Conservation (phyloP, 768 basidiomycete genomes). For the Stropharia rugosoannulata region DNA sequence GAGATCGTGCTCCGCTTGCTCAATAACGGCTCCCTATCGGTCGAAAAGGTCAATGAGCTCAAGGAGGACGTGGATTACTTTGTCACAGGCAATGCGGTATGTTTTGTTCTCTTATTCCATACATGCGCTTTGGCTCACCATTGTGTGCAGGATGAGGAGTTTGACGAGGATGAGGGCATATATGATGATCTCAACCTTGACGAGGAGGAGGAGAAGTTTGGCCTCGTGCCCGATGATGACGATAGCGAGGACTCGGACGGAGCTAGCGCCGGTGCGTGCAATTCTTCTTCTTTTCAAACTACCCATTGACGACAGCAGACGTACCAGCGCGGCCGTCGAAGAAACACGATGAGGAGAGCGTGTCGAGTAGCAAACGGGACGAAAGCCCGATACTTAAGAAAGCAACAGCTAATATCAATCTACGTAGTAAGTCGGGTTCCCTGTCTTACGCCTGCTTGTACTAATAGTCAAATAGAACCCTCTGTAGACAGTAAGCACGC, state of each 20-base stretch:
- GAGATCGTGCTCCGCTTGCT: slow-evolving; percentile 92
- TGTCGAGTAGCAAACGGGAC: slow-evolving; percentile 71
- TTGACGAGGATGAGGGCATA: slow-evolving; percentile 95
- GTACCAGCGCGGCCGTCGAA: slow-evolving; percentile 66
- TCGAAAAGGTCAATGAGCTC: slow-evolving; percentile 77
- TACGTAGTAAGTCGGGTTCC: slow-evolving; percentile 61
- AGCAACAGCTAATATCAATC: slow-evolving; percentile 55
- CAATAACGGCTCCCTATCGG: slow-evolving; percentile 86
- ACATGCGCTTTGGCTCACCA: not conserved
- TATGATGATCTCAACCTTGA: slow-evolving; percentile 98
- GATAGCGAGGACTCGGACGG: slow-evolving; percentile 78
- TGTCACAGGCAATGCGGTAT: slow-evolving; percentile 91
- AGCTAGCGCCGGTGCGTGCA: slow-evolving; percentile 62
- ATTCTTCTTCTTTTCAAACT: not conserved
- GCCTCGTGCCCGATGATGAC: slow-evolving; percentile 72
- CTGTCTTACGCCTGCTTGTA: slow-evolving; percentile 12
- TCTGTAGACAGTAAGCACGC: slow-evolving; percentile 62
- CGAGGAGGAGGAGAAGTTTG: slow-evolving; percentile 95
- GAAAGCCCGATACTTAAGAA: slow-evolving; percentile 84
- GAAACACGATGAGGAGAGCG: slow-evolving; percentile 81
- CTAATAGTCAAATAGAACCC: slow-evolving; percentile 44
- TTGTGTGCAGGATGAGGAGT: slow-evolving; percentile 81
- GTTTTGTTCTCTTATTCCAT: slow-evolving; percentile 23
- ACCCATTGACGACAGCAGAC: slow-evolving; percentile 35
- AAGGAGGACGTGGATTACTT: slow-evolving; percentile 97